phyloP scores from a whole-genome alignment of 192 early-diverging fungal genomes.

The Dimargaris verticillata region DNA sequence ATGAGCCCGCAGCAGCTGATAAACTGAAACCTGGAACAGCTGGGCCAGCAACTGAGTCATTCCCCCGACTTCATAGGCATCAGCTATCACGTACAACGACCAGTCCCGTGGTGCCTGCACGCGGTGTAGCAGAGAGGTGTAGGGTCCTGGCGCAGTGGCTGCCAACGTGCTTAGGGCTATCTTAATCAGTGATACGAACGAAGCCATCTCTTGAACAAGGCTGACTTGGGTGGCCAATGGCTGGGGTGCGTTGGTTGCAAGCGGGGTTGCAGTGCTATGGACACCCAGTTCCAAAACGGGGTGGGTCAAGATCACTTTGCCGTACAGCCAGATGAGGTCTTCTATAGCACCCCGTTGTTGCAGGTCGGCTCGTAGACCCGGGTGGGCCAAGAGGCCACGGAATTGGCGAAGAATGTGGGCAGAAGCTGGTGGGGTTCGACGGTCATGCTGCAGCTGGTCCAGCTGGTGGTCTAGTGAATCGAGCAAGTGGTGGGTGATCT shows the following conservation, averaged over 20 bases:
- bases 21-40: not conserved
- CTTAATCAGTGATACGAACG: not conserved
- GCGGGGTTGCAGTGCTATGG: not conserved
- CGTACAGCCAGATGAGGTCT: conserved; percentile 1
- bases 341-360: not conserved
- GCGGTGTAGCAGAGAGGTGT: no score
- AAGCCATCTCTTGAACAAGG: not conserved
- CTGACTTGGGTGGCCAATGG: not conserved
- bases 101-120: no score
- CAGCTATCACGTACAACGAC: not conserved
- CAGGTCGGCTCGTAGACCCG: not conserved
- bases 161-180: not conserved
- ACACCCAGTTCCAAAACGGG: not conserved
- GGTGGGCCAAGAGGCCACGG: not conserved
- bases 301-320: not conserved
- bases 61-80: not conserved
- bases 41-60: not conserved
- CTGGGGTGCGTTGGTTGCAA: not conserved
- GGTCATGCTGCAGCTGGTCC: not conserved
- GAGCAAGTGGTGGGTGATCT: not conserved
- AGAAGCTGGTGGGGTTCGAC: not conserved
- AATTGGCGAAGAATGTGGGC: not conserved
- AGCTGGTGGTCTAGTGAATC: not conserved
- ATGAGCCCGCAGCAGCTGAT: not conserved
- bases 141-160: no score